Conservation (phyloP, 2,329 filamentous ascomycete genomes). For the Penicillium sp. region DNA sequence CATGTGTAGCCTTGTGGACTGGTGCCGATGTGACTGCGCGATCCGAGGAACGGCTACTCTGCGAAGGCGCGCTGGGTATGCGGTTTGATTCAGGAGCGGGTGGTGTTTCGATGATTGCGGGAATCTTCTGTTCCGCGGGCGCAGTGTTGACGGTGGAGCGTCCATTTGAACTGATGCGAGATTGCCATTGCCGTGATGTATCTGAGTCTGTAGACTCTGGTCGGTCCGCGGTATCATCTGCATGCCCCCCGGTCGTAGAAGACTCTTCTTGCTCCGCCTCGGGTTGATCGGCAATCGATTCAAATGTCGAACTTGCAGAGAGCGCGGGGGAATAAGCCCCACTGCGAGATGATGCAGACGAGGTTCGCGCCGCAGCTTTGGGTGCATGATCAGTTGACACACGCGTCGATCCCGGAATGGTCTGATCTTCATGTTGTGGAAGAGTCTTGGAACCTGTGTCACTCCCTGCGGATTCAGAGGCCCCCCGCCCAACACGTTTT, state of each 20-base stretch:
- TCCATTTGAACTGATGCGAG: conserved; percentile 58
- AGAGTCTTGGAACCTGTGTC: conserved; percentile 43
- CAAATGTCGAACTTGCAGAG: conserved; percentile 26
- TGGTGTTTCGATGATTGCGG: conserved; percentile 66
- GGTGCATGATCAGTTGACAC: conserved; percentile 41
- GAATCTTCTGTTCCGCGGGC: conserved; percentile 50
- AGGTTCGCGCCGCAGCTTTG: conserved; percentile 41
- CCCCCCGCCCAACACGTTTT: conserved; percentile 64
- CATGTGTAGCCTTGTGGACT: conserved; percentile 33
- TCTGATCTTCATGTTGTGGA: conserved; percentile 35
- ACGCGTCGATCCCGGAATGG: conserved; percentile 35
- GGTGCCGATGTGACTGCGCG: conserved; percentile 38
- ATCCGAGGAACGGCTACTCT: conserved; percentile 48
- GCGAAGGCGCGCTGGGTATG: conserved; percentile 31
- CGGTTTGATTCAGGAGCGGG: conserved; percentile 46
- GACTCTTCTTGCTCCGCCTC: conserved; percentile 21
- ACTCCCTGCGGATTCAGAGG: conserved; percentile 59
- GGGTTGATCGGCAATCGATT: conserved; percentile 32
- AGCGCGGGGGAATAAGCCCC: conserved; percentile 23
- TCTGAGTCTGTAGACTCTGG: conserved; percentile 36
- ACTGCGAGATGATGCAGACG: conserved; percentile 36
- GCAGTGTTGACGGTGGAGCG: conserved; percentile 56
- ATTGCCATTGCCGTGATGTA: conserved; percentile 55
- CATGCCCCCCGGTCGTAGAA: conserved; percentile 17
- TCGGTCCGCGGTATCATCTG: conserved; percentile 21